phyloP scores from a whole-genome alignment of 306 rosid genomes.

The Datisca glomerata region DNA sequence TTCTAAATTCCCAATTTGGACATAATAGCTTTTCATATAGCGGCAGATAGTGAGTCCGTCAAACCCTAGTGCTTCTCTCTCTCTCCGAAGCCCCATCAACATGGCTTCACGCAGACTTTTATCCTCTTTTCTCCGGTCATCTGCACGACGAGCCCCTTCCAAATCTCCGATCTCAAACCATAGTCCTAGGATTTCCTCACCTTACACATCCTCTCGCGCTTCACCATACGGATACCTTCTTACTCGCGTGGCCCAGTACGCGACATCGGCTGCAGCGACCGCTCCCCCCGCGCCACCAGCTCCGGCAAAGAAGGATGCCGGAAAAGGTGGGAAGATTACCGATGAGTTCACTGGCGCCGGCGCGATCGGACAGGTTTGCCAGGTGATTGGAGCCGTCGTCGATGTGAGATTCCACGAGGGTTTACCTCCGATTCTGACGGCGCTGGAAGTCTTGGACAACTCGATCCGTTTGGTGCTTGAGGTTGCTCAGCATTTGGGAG shows the following conservation, averaged over 20 bases:
- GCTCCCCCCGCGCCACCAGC: constrained; percentile 22
- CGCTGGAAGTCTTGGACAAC: constrained; percentile 67
- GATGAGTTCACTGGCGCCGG: constrained; percentile 81
- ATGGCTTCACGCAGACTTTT: constrained; percentile 77
- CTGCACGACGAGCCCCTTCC: constrained; percentile 44
- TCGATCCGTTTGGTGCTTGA: constrained; percentile 58
- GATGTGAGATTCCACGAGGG: constrained; percentile 84
- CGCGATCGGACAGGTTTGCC: constrained; percentile 74
- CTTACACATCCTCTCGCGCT: constrained; percentile 28
- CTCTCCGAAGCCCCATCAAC: constrained; percentile 16
- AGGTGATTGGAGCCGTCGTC: constrained; percentile 87
- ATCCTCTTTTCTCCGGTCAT: constrained; percentile 58
- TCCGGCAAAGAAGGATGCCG: constrained; percentile 33
- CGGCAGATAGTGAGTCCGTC: too few species aligned
- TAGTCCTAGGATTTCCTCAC: constrained; percentile 24
- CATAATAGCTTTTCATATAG: too few species aligned
- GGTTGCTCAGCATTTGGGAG: constrained; percentile 93
- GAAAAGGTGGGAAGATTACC: constrained; percentile 44
- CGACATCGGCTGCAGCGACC: constrained; percentile 46
- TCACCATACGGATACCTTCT: constrained; percentile 58
- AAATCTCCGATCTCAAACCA: constrained; percentile 43
- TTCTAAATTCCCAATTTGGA: too few species aligned
- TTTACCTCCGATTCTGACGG: constrained; percentile 78
- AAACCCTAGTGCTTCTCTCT: too few species aligned
- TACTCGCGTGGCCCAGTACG: constrained; percentile 46